These are phyloP conservation scores for Kwoniella sp. DNA, from an alignment of 768 basidiomycete genomes.

Conservation along the genomic window DNA sequence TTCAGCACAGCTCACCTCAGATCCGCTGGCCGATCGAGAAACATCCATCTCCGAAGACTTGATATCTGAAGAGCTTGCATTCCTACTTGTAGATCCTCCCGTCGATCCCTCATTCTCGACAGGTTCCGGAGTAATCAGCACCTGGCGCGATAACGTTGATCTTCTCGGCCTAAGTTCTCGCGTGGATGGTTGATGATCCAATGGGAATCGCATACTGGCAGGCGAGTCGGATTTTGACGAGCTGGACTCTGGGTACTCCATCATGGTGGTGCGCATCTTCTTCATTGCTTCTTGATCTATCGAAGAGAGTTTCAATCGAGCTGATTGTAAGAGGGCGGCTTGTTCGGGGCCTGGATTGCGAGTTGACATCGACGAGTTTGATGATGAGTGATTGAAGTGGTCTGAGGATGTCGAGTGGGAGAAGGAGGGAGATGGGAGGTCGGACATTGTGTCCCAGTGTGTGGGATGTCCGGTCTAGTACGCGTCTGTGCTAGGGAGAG, in stretches of 20 bases:
- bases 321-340: slow-evolving; percentile 30
- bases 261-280: slow-evolving; percentile 34
- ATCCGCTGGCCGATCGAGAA: background rate
- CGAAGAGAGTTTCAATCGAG: slow-evolving; percentile 32
- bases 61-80: background rate
- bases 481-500: no score
- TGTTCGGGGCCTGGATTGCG: slow-evolving; percentile 8
- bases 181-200: background rate
- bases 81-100: background rate
- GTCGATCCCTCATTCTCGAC: background rate
- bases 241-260: slow-evolving; percentile 23
- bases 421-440: background rate
- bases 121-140: background rate
- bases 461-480: background rate
- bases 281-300: slow-evolving; percentile 48
- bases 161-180: slow-evolving; percentile 19
- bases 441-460: background rate
- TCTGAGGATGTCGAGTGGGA: background rate
- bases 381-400: background rate
- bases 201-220: slow-evolving; percentile 19
- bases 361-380: background rate
- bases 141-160: slow-evolving; percentile 30
- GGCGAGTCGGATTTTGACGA: slow-evolving; percentile 27
- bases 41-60: background rate
- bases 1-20: background rate